phyloP scores from a whole-genome alignment of 495 filamentous ascomycete species.

The Letharia columbiana region DNA sequence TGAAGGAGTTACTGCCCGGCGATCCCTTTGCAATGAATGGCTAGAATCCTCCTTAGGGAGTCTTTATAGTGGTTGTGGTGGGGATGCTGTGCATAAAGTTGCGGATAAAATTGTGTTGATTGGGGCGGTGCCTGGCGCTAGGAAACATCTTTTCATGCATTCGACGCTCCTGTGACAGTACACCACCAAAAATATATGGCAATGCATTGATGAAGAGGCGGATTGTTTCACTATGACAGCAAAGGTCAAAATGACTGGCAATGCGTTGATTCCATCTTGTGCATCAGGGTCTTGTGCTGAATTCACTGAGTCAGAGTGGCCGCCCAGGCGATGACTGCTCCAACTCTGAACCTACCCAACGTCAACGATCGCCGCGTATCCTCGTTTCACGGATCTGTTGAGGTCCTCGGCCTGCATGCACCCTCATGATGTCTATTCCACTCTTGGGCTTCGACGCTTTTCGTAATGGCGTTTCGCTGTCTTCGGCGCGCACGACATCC shows the following conservation, averaged over 20 bases:
- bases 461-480: conserved; percentile 4
- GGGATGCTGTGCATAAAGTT: conserved; percentile 5
- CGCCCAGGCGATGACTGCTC: background rate
- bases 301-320: background rate
- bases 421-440: conserved; percentile 6
- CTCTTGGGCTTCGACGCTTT: conserved; percentile 4
- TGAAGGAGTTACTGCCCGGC: background rate
- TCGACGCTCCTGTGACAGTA: background rate
- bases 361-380: conserved; percentile 1
- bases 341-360: conserved; percentile 4
- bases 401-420: background rate
- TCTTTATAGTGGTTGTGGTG: background rate
- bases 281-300: background rate
- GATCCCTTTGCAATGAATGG: conserved; percentile 10
- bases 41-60: background rate
- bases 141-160: background rate
- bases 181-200: background rate
- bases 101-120: background rate
- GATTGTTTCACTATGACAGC: background rate
- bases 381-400: background rate
- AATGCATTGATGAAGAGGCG: background rate
- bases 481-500: background rate
- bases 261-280: background rate
- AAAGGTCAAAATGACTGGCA: background rate
- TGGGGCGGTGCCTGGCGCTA: conserved; percentile 6